Evolutionary conservation across 1,139 yeast genomes (phyloP).

Genomic region (Geotrichum reessii): DNA sequence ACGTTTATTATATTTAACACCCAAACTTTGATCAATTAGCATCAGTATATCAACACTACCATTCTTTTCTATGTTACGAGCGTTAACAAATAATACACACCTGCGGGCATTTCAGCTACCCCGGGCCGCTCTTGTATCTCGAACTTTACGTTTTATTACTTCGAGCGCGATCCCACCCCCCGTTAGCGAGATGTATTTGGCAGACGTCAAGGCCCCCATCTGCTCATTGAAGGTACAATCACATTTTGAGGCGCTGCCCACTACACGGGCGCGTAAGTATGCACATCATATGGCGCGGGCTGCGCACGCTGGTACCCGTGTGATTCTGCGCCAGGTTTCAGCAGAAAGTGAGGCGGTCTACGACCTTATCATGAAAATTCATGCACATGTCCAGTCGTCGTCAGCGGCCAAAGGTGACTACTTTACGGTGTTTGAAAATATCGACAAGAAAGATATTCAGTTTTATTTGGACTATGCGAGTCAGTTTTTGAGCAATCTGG

Average conservation of each 20-base stretch:
- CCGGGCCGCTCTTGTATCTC: background rate
- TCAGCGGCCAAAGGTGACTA: slow-evolving; percentile 14
- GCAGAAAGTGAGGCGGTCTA: slow-evolving; percentile 71
- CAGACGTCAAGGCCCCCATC: slow-evolving; percentile 47
- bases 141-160: background rate
- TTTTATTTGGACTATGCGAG: slow-evolving; percentile 70
- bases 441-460: slow-evolving; percentile 24
- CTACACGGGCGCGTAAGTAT: slow-evolving; percentile 54
- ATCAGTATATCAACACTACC: background rate
- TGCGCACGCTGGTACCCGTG: slow-evolving; percentile 75
- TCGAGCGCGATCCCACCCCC: background rate
- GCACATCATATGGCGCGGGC: slow-evolving; percentile 69
- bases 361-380: slow-evolving; percentile 59
- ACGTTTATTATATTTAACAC: background rate
- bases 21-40: background rate
- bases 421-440: background rate
- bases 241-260: slow-evolving; percentile 44
- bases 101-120: background rate
- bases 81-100: background rate
- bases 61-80: background rate
- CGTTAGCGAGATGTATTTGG: slow-evolving; percentile 26
- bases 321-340: slow-evolving; percentile 73
- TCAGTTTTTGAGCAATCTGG: slow-evolving; percentile 73
- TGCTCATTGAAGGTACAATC: slow-evolving; percentile 31
- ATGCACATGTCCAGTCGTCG: slow-evolving; percentile 47